Conservation (phyloP, 768 basidiomycete genomes). For the Suillus plorans region DNA sequence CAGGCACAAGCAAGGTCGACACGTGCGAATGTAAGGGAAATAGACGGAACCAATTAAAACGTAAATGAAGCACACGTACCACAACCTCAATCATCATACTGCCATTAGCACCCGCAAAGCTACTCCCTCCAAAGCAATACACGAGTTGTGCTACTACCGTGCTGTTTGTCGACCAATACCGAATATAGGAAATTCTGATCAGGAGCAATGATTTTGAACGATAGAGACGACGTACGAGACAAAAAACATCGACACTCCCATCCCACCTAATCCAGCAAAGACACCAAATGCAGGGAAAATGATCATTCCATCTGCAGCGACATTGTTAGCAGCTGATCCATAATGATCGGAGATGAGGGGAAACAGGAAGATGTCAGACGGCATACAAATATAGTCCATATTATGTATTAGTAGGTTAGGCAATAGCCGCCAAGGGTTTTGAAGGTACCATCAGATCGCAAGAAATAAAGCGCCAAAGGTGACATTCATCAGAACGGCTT, state of each 20-base stretch:
- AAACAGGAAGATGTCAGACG: background rate
- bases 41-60: background rate
- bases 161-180: conserved; percentile 31
- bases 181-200: background rate
- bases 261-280: conserved; percentile 78
- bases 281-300: conserved; percentile 85
- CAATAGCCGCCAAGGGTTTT: background rate
- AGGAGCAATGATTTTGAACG: background rate
- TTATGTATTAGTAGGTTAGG: conserved; percentile 2
- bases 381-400: background rate
- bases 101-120: conserved; percentile 87
- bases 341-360: background rate
- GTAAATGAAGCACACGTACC: conserved; percentile 44
- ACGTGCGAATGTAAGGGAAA: conserved; percentile 1
- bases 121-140: conserved; percentile 84
- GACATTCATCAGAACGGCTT: conserved; percentile 29
- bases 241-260: conserved; percentile 96
- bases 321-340: conserved; percentile 1
- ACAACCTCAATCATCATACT: conserved; percentile 99
- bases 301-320: conserved; percentile 81
- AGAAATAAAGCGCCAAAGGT: background rate
- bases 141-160: conserved; percentile 80
- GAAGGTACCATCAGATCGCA: conserved; percentile 1
- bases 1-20: conserved; percentile 5
- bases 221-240: conserved; percentile 52